These are phyloP conservation scores for Ophiocordyceps camponoti-saundersi DNA, from an alignment of 2,329 filamentous ascomycete genomes.

Conservation along the genomic window DNA sequence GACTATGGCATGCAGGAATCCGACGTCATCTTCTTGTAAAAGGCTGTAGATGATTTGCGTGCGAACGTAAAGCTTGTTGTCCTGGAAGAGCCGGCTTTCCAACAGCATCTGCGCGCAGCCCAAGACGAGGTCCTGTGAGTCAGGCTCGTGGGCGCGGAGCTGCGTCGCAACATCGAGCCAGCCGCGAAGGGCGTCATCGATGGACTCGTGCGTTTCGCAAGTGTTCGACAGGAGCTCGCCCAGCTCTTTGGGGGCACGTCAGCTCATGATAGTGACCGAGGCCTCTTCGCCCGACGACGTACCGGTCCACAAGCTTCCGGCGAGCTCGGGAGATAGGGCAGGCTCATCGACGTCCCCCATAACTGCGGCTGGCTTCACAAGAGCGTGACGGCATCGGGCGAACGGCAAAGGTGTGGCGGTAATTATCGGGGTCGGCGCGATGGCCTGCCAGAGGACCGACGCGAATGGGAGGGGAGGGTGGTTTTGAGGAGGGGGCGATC, in stretches of 20 bases:
- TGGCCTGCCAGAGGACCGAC: neutral
- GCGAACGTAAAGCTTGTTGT: conserved; percentile 73
- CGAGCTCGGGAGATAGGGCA: conserved; percentile 53
- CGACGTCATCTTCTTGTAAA: conserved; percentile 64
- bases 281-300: conserved; percentile 7
- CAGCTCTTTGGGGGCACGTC: conserved; percentile 23
- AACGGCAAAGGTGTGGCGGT: conserved; percentile 15
- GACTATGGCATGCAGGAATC: conserved; percentile 65
- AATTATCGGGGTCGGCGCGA: neutral
- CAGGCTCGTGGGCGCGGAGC: conserved; percentile 59
- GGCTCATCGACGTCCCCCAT: conserved; percentile 46
- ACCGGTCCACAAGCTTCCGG: conserved; percentile 86
- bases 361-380: conserved; percentile 14
- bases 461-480: neutral
- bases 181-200: conserved; percentile 73
- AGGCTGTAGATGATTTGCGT: conserved; percentile 86
- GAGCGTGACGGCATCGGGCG: conserved; percentile 6
- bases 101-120: conserved; percentile 67
- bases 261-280: neutral
- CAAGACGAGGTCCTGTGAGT: conserved; percentile 62
- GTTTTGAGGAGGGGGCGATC: neutral
- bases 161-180: conserved; percentile 67
- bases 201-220: conserved; percentile 35
- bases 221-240: conserved; percentile 25
- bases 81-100: conserved; percentile 54